A percentile compares a stretch with the other conserved stretches of the same genome.
These are phyloP conservation scores for Colletotrichum tropicicola DNA, from an alignment of 2,329 filamentous ascomycete species.

Conservation along the genomic window DNA sequence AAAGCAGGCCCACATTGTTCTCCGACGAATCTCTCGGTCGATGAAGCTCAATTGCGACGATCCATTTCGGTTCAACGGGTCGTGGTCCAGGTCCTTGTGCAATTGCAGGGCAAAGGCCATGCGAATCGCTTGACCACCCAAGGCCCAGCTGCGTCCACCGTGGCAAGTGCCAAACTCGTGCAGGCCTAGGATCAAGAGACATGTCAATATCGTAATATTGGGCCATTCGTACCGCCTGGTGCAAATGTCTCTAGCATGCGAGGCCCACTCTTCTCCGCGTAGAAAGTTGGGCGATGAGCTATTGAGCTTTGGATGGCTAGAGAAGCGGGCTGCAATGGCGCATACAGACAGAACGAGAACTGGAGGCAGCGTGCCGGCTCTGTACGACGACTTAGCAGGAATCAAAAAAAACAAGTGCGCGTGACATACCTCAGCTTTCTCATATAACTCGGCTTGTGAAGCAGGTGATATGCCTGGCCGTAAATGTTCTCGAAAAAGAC, in stretches of 20 bases:
- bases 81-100: slow-evolving; percentile 88
- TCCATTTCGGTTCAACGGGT: slow-evolving; percentile 72
- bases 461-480: slow-evolving; percentile 90
- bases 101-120: slow-evolving; percentile 97
- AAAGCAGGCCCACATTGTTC: slow-evolving; percentile 99
- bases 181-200: slow-evolving; percentile 85
- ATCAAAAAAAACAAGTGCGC: too few species aligned
- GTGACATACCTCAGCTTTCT: slow-evolving; percentile 74
- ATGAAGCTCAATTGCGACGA: slow-evolving; percentile 82
- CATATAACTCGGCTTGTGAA: slow-evolving; percentile 98
- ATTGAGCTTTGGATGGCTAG: slow-evolving; percentile 82
- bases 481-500: slow-evolving; percentile 97
- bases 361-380: slow-evolving; percentile 82
- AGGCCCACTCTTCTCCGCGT: slow-evolving; percentile 91
- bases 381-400: slow-evolving; percentile 45
- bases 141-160: slow-evolving; percentile 93
- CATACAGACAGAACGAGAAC: slow-evolving; percentile 94
- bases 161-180: slow-evolving; percentile 98
- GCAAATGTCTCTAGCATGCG: slow-evolving; percentile 86
- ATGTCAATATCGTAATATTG: slow-evolving; percentile 94
- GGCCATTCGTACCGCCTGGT: slow-evolving; percentile 90
- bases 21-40: slow-evolving; percentile 89
- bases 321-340: slow-evolving; percentile 94
- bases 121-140: slow-evolving; percentile 92
- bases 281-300: slow-evolving; percentile 79